Evolutionary conservation across 257 asterid species (phyloP), one percentile per base, ranked within the genome.

Genomic region (Solanum corneliomulleri): DNA sequence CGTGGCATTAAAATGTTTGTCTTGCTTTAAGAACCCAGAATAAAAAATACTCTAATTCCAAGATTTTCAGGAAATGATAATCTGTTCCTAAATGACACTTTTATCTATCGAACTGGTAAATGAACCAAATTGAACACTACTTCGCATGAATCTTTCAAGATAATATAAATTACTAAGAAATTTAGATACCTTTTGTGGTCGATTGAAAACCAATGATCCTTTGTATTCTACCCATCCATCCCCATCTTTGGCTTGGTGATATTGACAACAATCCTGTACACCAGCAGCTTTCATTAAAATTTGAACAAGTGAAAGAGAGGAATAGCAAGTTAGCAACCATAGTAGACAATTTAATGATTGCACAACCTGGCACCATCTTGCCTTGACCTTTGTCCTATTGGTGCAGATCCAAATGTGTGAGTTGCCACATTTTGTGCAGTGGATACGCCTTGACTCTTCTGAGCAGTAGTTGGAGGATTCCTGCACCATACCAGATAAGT

Each of bases 361-460:
- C n/a, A 88, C 90, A 87, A 94, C 99, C 98, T 97, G 98, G 77
- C 99, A 97, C 99, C 99, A 97, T 93, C 99, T 94, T 82, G 99
- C 98, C 92, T 96, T 97, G 85, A 94, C 94, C 90, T 97, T 95
- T 68, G 95, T 90, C 93, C 99, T 92, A 81, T 91, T 95, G 29
- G 99, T 97, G 92, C 98, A 97, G 89, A 95, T 92, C 99, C 99
- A 97, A 86, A 97, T 90, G 91, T 97, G 99, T 3, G 98, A 95
- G 88, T 92, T 92, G 66, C 99, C 98, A 92, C 99, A 97, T 91
- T 97, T 97, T 41, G 99, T 97, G 95, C 99, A 97, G 88, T 97
- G 98, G 90, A 97, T 95, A 84, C 96, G 95, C 91, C 99, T 94
- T 3, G 99, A 97, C 89, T 96, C 99, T 92, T 97, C 97, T 68